Evolutionary conservation across 768 basidiomycete genomes (phyloP), one percentile per base, ranked within the genome.

Genomic region (Antrodiella citrinella): DNA sequence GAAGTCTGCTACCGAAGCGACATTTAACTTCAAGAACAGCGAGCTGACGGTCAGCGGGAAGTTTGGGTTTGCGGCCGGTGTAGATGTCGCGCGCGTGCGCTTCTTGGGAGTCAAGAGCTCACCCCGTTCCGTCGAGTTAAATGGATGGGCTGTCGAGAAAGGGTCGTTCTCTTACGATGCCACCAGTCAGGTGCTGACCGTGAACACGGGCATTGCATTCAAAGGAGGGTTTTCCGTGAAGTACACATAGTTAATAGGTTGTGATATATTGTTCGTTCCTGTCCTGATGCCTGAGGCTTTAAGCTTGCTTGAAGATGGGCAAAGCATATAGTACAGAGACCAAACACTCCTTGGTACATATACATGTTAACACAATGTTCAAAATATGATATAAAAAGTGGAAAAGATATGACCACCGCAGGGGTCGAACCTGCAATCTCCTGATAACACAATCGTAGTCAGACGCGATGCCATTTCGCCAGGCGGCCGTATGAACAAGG

Each of bases 381-480:
- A 38, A 38, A 18, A 10, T 38, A 38, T 18, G 10, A 10, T 38
- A 38, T 10, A 18, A 10, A 38, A 38, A 38, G 18, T 10, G 35
- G 10, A 38, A 22, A 20, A 9, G 10, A 4, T 45, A 45, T 84
- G 83, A 86, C 82, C 84, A 82, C 82, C 78, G 81, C 83, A 88
- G 83, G 84, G 79, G 75, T 87, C 83, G 84, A 87, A 87, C 86
- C 84, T 87, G 82, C 84, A 86, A 86, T 85, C 85, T 87, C 84
- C 84, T 86, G 85, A 86, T 86, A 35, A 52, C 48, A n/a, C 3
- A 50, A 54, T 84, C 84, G 84, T 85, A 86, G 85, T 86, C 84
- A 87, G 84, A 87, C 84, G 84, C 85, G 84, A 87, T 88, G 84
- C 86, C 86, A 86, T 86, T 87, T 86, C 84, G 84, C 85, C 85